phyloP scores from a whole-genome alignment of 129 eudicot species.

The Centella asiatica region DNA sequence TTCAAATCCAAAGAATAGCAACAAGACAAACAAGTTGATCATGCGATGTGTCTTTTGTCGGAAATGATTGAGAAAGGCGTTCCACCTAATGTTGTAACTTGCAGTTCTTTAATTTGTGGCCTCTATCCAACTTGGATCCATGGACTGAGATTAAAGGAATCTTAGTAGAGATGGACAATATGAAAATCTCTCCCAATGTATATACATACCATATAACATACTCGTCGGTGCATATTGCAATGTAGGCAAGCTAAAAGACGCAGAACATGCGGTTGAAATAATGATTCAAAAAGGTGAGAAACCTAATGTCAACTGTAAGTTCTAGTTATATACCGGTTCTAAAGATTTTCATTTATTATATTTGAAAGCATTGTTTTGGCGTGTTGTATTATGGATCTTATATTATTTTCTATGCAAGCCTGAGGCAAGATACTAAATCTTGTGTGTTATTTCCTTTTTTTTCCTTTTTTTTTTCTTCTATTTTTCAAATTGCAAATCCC shows the following conservation, averaged over 20 bases:
- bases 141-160: not conserved
- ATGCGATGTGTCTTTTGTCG: not conserved
- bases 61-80: not conserved
- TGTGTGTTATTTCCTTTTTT: too few relatives aligned
- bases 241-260: slow-evolving; percentile 2
- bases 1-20: too few relatives aligned
- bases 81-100: not conserved
- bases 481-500: too few relatives aligned
- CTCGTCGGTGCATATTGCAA: slow-evolving; percentile 2
- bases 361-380: too few relatives aligned
- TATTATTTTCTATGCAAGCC: too few relatives aligned
- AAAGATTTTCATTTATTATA: too few relatives aligned
- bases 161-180: not conserved
- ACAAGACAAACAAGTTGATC: not conserved
- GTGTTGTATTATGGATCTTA: too few relatives aligned
- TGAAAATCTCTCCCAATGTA: not conserved
- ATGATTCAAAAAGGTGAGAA: not conserved
- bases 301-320: too few relatives aligned
- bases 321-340: too few relatives aligned
- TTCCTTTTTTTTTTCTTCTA: too few relatives aligned
- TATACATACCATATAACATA: not conserved
- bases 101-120: not conserved
- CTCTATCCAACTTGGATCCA: not conserved
- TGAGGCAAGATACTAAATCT: too few relatives aligned
- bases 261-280: not conserved